Base-by-base conservation (phyloP, 805 yeast species). In the Grigorovia jiainica region DNA sequence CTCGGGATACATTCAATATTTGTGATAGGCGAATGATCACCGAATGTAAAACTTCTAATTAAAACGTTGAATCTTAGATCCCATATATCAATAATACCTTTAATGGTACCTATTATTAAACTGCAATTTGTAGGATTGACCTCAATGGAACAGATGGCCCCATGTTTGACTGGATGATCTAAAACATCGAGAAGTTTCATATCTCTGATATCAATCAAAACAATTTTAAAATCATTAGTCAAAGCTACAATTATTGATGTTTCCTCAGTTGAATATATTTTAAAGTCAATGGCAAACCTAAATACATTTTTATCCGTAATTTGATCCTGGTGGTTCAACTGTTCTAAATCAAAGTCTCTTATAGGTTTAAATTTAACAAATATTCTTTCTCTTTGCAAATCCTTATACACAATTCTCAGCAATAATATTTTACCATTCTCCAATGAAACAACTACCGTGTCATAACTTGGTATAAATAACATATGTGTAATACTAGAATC, bases 21-120 rank as follows among this genome's bases (percentile, higher is more conserved):
- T 8, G 65, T 63, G 7, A 87, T 77, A 1, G 81, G 74, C 18
- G 55, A 60, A 4, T 68, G 67, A 11, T 67, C 64, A 33, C 69
- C 72, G 36, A 86, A 70, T 8, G 72, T 71, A 78, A 87, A 82
- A 1, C 80, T 66, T 46, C 73, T 78, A 29, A 86, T 64, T 34
- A 73, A 64, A 0, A 82, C 44, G 29, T 69, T 69, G 57, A 87
- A 85, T 41, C 94, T 66, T 29, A 84, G 49, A 58, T 87, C 96
- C 95, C 95, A 87, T 13, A 90, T 61, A 47, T 78, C 79, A 24
- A 92, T 55, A 1, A 80, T 64, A 1, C 97, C 97, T 32, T 72
- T 73, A 0, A 74, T 64, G 0, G 96, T 85, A 0, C 96, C 97
- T 2, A 82, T 55, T 7, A 85, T 57, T 1, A 85, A 56, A 86